Evolutionary conservation across 805 yeast species (phyloP), one percentile per base, ranked within the genome.

Genomic region (Phaffomyces thermotolerans): DNA sequence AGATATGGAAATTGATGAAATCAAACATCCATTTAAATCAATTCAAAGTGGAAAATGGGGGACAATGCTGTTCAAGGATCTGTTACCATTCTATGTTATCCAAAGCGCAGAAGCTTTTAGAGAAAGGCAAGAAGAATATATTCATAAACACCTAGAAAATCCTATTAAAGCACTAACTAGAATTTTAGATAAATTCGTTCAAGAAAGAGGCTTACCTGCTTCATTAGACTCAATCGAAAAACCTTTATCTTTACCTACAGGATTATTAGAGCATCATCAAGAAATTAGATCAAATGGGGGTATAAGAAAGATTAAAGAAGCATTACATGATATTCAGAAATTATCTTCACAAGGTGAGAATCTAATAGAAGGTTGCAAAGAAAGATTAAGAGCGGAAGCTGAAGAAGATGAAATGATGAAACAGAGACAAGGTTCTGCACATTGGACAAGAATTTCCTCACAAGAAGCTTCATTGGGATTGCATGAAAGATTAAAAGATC

Each of bases 101-200:
- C 84, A 81, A 52, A 71, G 78, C 3, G 78, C 87, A 0, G 76
- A 74, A 34, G 81, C 89, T 1, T 85, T 77, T 55, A 71, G 75
- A 41, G 91, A 83, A 47, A 68, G 90, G 47, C 79, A 79, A 45
- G 76, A 75, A 13, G 63, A 63, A 4, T 84, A 72, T 53, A 67
- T 84, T 9, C 47, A 59, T 15, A 63, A 64, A 25, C 72, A 75
- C 39, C 47, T 78, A 3, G 48, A 67, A 50, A 44, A 65, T 3
- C 88, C 89, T 0, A 52, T 81, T 2, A 60, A 63, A 20, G 64
- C 73, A 4, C 54, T 82, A 23, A 72, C 73, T 37, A 66, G 65
- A 31, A 58, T 72, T 33, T 56, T 81, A 25, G 63, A 65, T 18
- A 62, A 63, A 29, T 71, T 69, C 48, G 50, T 82, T 4, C 64